phyloP scores from a whole-genome alignment of 140 eudicot species.

The Artemisia princeps region DNA sequence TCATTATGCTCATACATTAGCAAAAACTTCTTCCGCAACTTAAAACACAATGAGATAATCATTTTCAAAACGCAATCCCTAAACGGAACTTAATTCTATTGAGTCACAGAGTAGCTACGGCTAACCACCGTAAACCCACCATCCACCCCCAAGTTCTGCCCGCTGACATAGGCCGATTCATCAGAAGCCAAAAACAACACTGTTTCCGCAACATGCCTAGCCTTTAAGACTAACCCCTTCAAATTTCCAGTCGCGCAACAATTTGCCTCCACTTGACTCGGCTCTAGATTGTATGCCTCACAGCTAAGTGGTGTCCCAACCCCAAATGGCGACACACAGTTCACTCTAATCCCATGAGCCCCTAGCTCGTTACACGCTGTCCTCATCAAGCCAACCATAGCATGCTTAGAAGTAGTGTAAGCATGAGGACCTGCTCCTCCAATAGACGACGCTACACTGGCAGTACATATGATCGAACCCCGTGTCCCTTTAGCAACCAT shows the following conservation, averaged over 20 bases:
- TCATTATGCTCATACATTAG: too few relatives aligned
- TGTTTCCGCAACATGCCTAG: conserved; percentile 48
- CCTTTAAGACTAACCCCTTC: conserved; percentile 40
- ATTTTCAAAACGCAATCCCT: not conserved
- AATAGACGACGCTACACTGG: conserved; percentile 57
- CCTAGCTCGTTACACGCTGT: conserved; percentile 43
- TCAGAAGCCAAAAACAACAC: conserved; percentile 55
- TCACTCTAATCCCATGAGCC: conserved; percentile 45
- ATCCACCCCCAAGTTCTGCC: conserved; percentile 51
- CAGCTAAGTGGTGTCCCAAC: conserved; percentile 38
- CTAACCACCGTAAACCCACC: conserved; percentile 57
- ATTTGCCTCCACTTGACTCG: conserved; percentile 31
- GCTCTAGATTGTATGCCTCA: conserved; percentile 20
- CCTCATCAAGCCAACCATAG: conserved; percentile 36
- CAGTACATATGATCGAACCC: conserved; percentile 63
- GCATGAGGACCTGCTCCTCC: conserved; percentile 53
- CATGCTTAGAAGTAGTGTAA: conserved; percentile 49
- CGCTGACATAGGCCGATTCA: conserved; percentile 53
- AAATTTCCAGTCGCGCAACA: conserved; percentile 27
- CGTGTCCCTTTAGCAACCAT: conserved; percentile 40
- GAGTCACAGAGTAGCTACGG: conserved; percentile 19
- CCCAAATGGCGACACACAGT: conserved; percentile 43
- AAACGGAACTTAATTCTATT: not conserved
- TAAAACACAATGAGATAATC: not conserved
- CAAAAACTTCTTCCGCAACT: too few relatives aligned